These are phyloP conservation scores for Xerocomellus chrysenteron DNA, from an alignment of 768 basidiomycete species.

Conservation along the genomic window DNA sequence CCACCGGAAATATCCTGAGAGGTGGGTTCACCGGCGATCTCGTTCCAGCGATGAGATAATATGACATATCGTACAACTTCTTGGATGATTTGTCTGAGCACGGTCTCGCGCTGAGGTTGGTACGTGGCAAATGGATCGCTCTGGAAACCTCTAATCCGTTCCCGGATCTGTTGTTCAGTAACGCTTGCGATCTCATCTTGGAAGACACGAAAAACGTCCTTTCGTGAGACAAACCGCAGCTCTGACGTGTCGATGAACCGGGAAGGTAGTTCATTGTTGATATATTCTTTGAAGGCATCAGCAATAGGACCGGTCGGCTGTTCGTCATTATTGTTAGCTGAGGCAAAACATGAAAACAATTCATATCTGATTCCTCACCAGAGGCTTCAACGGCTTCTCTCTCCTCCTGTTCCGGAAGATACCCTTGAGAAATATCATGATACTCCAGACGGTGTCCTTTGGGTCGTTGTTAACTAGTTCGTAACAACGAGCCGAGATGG, in stretches of 20 bases:
- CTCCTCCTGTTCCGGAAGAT: neutral
- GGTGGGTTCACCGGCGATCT: constrained; percentile 5
- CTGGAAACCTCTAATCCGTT: neutral
- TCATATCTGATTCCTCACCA: neutral
- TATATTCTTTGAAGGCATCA: constrained; percentile 9
- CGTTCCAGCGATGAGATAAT: constrained; percentile 15
- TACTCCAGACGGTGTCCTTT: neutral
- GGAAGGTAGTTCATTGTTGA: constrained; percentile 12
- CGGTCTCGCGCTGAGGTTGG: neutral
- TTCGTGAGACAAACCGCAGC: constrained; percentile 6
- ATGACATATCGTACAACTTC: constrained; percentile 11
- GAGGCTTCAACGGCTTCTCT: neutral
- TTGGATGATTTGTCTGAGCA: constrained; percentile 12
- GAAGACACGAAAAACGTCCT: constrained; percentile 7
- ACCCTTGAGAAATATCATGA: neutral
- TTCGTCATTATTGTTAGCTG: neutral
- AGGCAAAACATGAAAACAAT: no score
- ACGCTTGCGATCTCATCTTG: constrained; percentile 2
- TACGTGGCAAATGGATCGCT: neutral
- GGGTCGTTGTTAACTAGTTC: no score
- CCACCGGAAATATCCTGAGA: constrained; percentile 1
- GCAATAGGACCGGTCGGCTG: neutral
- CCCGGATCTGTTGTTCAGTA: constrained; percentile 2
- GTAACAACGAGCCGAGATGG: no score
- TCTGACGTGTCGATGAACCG: constrained; percentile 5